Evolutionary conservation across 1,139 yeast genomes (phyloP), one percentile per base, ranked within the genome.

Genomic region (Saccharomycopsis hybrid): DNA sequence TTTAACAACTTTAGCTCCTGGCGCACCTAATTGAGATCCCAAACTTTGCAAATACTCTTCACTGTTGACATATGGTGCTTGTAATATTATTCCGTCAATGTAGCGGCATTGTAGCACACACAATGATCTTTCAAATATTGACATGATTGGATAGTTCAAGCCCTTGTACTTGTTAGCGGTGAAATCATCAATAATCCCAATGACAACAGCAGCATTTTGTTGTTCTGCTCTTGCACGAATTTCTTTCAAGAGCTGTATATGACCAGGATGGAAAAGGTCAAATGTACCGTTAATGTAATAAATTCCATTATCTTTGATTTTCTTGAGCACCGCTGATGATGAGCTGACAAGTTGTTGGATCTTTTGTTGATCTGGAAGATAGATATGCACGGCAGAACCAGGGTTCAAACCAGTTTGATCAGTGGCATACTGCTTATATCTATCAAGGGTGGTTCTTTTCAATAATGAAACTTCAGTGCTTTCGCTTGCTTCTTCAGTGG

Each of bases 231-330:
- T 48, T 63, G 66, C 65, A 35, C 66, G 62, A 8, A 77, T 78
- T 7, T 69, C 62, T 52, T 75, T 70, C 55, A 85, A 70, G 9
- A 82, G 80, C 60, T 82, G 85, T 56, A 90, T 87, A 63, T 92
- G 97, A 18, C 96, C 97, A 31, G 96, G 90, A 63, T 89, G 90
- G 67, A 92, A 89, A 55, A 92, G 72, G 65, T 92, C 98, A 68
- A 89, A 92, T 1, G 86, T 86, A 25, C 97, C 97, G 59, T 84
- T 89, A 7, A 86, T 75, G 60, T 85, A 87, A 51, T 71, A 74
- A 9, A 77, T 66, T 18, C 62, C 62, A 40, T 55, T 56, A 8
- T 31, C 30, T 11, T 38, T n/a, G 27, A 36, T 24, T 40, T 42
- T 40, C 9, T 44, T 51, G 3, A 53, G 46, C 13, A 55, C 58